Evolutionary conservation across 176 grass and related monocot genomes (phyloP), one percentile per base, ranked within the genome.

Genomic region (Hsuehochloa calcarea): DNA sequence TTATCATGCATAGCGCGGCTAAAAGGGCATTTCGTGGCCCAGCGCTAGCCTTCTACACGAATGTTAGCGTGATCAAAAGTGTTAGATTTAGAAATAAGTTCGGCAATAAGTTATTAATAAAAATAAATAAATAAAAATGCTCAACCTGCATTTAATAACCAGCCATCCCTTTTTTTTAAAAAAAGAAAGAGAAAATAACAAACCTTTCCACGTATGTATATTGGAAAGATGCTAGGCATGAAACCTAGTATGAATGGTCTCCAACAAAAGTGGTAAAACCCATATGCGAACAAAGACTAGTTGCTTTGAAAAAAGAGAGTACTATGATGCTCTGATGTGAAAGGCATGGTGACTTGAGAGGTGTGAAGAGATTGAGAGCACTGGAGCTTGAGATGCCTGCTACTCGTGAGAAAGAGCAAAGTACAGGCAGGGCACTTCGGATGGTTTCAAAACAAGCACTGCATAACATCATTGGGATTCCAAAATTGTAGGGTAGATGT

Each of bases 341-440:
- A 74, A 26, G 6, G 34, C 37, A 59, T 51, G 20, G 7, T 34
- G 39, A 75, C 19, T n/a, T 4, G 50, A 82, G 13, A 68, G 79
- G 19, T 64, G 43, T 17, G 31, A 67, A 41, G 49, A 56, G 19
- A 35, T 25, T 0, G 26, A 8, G 34, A 5, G 1, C 43, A n/a
- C 10, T 50, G 13, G 13, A 63, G 27, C 54, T 22, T 63, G 56
- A 51, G 44, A n/a, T 67, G 17, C 27, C 31, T 6, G 3, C 3
- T 15, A 25, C 27, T 55, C 3, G 19, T 26, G 34, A 23, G 22
- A 6, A 13, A 51, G 41, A 83, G 70, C 31, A 81, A 82, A 82
- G 79, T 77, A n/a, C 14, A 52, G n/a, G 11, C 63, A 39, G 10
- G 45, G 72, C 86, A 88, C 80, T 70, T 77, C 22, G 40, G 29